A percentile compares a stretch with the other conserved stretches of the same genome.
Evolutionary conservation across 306 rosid species (phyloP).

Genomic region (Casuarina equisetifolia): DNA sequence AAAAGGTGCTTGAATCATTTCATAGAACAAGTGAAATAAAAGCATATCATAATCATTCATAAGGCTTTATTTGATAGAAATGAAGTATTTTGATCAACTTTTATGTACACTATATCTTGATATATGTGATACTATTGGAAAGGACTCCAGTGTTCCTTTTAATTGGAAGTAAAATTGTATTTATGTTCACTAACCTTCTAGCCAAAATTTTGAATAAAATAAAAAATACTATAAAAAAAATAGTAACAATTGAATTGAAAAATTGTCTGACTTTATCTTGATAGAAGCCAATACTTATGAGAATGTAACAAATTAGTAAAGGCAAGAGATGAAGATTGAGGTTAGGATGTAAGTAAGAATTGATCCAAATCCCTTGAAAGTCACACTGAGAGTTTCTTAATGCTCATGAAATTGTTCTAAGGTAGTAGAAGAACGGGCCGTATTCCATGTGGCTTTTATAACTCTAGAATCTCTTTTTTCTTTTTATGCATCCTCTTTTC

Average conservation of each 20-base stretch:
- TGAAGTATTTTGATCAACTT: neutral
- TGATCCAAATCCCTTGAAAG: too few relatives aligned
- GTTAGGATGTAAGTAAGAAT: neutral
- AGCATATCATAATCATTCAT: neutral
- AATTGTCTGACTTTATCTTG: neutral
- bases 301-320: neutral
- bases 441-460: too few relatives aligned
- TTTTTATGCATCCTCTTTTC: conserved; percentile 4
- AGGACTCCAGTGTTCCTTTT: conserved; percentile 1
- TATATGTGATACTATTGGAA: neutral
- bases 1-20: neutral
- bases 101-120: neutral
- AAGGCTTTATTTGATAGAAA: neutral
- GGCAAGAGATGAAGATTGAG: neutral
- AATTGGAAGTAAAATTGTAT: neutral
- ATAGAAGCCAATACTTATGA: neutral
- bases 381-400: too few relatives aligned
- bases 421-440: neutral
- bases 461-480: neutral
- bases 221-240: neutral
- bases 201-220: neutral
- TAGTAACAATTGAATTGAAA: neutral
- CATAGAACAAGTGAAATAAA: neutral
- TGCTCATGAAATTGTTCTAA: too few relatives aligned
- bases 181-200: neutral